Base-by-base conservation (phyloP, 257 asterid species). In the Lycium ferocissimum region DNA sequence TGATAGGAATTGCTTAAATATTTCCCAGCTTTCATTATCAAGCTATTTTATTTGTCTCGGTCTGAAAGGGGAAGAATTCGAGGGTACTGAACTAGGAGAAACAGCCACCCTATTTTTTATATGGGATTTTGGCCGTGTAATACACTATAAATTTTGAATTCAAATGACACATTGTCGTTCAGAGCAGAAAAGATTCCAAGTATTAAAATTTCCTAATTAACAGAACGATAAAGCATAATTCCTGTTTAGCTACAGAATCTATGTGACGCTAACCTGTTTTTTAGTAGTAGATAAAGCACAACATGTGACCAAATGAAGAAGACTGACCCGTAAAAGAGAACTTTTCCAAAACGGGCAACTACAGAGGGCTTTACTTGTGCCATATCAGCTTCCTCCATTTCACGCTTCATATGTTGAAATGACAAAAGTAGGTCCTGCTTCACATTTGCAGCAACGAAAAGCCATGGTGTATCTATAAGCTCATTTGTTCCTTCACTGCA, bases 301-400 rank as follows among this genome's bases (percentile, higher is more conserved):
- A 26, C 33, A 26, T 26, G 33, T 26, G 33, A 26, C 1, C 33
- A 75, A 78, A 47, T 62, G 59, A 73, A 37, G 54, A 49, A 20
- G 66, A 89, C 94, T 86, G 82, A 92, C 91, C 91, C 88, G 58
- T 85, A 87, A 86, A 92, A 89, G 9, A 85, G 84, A 63, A 89
- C 56, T 83, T 61, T 83, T 62, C 94, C 94, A 10, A 92, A 49
- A 8, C 90, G 89, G 18, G 84, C 88, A 59, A 89, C 86, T 33
- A 92, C 83, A 84, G 13, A 59, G 17, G 94, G 91, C 83, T 86
- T 92, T 35, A 87, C 85, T 62, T 75, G 73, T 79, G 70, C 89
- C 58, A 14, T 49, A 13, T 85, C 85, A 81, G 53, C 14, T 17
- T 35, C 85, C 85, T 51, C 82, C 78, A 89, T 86, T 67, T 83